Evolutionary conservation across 169 alveolate genomes (phyloP).

Genomic region (Eimeria falciformis): DNA sequence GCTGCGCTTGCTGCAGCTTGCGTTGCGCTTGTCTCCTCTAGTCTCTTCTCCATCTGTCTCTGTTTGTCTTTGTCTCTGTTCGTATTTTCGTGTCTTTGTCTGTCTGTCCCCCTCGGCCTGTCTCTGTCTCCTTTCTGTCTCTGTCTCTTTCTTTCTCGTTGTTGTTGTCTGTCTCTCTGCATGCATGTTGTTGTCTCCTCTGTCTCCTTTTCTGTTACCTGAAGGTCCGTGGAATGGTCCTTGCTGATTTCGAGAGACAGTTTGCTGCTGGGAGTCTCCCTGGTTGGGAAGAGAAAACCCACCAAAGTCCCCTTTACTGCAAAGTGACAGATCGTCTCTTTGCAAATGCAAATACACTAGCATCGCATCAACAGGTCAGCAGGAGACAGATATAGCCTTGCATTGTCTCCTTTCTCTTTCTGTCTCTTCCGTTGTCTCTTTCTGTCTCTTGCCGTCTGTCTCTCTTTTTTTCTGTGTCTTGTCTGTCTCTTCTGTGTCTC

Average conservation of each 20-base stretch:
- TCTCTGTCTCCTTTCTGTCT: neutral
- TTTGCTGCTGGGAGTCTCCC: neutral
- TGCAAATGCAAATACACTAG: neutral
- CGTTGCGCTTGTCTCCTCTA: neutral
- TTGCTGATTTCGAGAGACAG: neutral
- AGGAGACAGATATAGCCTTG: neutral
- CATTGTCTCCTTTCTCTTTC: neutral
- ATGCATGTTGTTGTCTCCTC: neutral
- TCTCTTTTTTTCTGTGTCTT: neutral
- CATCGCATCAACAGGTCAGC: neutral
- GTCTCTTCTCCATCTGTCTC: neutral
- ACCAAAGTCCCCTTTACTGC: neutral
- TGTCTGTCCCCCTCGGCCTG: too few relatives aligned
- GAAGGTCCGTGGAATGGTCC: neutral
- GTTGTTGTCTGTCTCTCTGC: neutral
- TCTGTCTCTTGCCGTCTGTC: neutral
- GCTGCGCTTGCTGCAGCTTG: neutral
- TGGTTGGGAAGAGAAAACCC: neutral
- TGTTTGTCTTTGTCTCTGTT: neutral
- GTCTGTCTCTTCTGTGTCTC: neutral
- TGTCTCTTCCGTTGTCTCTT: neutral
- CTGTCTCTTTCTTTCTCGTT: neutral
- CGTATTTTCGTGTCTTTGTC: too few relatives aligned
- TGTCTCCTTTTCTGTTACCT: neutral
- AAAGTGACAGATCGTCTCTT: neutral